Conservation (phyloP, 192 early-diverging fungal species). For the Linnemannia zychae region DNA sequence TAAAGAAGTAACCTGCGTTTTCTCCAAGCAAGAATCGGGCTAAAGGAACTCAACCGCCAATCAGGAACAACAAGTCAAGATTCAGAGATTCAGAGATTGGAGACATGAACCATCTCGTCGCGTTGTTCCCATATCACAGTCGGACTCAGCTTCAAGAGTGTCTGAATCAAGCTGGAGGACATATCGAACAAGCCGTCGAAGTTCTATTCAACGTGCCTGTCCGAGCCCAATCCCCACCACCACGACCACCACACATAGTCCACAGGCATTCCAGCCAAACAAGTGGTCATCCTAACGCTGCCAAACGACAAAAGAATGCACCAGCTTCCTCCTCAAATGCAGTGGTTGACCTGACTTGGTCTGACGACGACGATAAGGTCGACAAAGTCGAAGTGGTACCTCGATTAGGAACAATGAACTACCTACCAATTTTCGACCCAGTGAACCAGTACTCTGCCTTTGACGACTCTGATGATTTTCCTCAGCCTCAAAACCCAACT, state of each 20-base stretch:
- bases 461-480: background rate
- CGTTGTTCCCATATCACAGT: background rate
- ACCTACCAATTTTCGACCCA: background rate
- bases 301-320: background rate
- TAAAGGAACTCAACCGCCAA: background rate
- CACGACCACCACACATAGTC: background rate
- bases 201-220: background rate
- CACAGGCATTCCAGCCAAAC: background rate
- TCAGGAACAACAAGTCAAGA: background rate
- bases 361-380: background rate
- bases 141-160: background rate
- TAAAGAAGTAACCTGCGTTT: no score
- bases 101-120: background rate
- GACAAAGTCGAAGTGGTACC: background rate
- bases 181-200: background rate
- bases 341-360: background rate
- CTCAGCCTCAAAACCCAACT: background rate
- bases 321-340: background rate
- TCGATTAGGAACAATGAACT: background rate
- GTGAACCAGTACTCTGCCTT: background rate
- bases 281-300: background rate
- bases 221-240: background rate
- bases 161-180: background rate
- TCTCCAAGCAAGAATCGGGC: no score
- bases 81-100: background rate